These are phyloP conservation scores for Ceratocystis huliohia DNA, from an alignment of 2,329 filamentous ascomycete genomes.

Conservation along the genomic window DNA sequence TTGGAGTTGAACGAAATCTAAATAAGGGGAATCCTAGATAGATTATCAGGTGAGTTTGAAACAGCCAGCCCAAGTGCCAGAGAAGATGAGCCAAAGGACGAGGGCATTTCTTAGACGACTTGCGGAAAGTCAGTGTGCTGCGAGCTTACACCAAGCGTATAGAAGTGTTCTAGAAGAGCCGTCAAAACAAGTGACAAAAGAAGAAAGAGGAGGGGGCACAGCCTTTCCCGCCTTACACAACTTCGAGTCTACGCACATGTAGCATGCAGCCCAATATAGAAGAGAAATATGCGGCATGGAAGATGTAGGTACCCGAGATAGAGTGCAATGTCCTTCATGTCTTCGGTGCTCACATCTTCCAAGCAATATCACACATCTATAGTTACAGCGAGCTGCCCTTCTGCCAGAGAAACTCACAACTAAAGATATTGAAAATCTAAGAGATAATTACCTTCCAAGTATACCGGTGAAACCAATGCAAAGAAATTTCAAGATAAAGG, in stretches of 20 bases:
- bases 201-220: background rate
- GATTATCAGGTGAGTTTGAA: too few relatives aligned
- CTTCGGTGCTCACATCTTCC: background rate
- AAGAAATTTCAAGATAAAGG: background rate
- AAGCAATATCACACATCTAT: background rate
- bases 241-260: background rate
- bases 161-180: background rate
- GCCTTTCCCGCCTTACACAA: conserved; percentile 2
- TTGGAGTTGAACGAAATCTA: too few relatives aligned
- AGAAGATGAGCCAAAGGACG: background rate
- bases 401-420: background rate
- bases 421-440: background rate
- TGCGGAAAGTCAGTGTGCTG: background rate
- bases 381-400: background rate
- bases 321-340: background rate
- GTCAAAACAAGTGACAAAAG: background rate
- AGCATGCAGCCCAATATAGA: background rate
- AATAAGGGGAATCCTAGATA: too few relatives aligned
- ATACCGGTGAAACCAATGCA: background rate
- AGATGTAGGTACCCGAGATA: background rate
- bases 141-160: background rate
- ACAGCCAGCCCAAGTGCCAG: too few relatives aligned
- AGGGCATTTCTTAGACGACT: background rate
- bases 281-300: background rate
- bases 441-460: background rate